Base-by-base conservation (phyloP, 768 basidiomycete species). In the Hygrocybe punicea region DNA sequence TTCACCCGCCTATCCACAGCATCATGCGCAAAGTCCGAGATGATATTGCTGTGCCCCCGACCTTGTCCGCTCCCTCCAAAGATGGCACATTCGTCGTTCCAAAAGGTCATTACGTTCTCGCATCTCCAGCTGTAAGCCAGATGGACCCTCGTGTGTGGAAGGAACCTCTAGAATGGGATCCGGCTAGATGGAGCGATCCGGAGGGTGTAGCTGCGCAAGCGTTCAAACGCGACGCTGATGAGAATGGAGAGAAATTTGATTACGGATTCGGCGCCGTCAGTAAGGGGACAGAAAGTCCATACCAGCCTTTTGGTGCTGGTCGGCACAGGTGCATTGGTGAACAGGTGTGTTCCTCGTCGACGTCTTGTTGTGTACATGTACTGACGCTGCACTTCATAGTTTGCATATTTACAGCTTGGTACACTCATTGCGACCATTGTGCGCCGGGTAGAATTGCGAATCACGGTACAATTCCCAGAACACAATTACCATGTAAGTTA, bases 231-330 rank as follows among this genome's bases (percentile, higher is more conserved):
- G 93, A 97, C 66, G 71, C 75, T 39, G 90, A 90, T 63, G 85
- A 85, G 63, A 71, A 73, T 33, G 89, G 91, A 56, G 92, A 96
- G 72, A 94, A 94, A 77, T 78, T 98, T 59, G 97, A 99, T 71
- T 99, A 88, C 66, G 97, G 97, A 2, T 99, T 92, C 71, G 97
- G 97, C 53, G 84, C 86, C 58, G 90, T 99, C 51, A 91, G 88
- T 76, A 98, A 98, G 76, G 95, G 95, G 50, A 98, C 95, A 6
- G 91, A 95, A 56, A 91, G 88, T 63, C 93, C 92, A 49, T 98
- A 98, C 71, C 91, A 97, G 69, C 97, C 97, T 2, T 99, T 99
- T 65, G 97, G 97, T 60, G 96, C 97, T 51, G 97, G 97, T 25
- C 81, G 91, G 65, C 96, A 98, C 76, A 80, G 95, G 61, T 98